Base-by-base conservation (phyloP, 208 protist species). In the Leishmania major region DNA sequence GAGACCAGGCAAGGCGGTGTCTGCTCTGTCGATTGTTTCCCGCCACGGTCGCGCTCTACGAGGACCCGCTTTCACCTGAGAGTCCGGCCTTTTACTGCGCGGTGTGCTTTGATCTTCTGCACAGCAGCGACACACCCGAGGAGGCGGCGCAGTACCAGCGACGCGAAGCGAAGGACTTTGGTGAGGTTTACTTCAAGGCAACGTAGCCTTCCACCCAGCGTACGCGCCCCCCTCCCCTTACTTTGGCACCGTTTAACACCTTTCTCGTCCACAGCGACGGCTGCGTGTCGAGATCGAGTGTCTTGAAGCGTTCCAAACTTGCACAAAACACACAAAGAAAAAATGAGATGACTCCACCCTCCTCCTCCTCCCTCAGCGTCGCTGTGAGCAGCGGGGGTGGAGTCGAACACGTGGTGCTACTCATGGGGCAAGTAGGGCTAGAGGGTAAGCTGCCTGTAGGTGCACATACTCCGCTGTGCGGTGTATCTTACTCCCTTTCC, bases 31-130 rank as follows among this genome's bases (percentile, higher is more conserved):
- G 81, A 7, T 66, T 88, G 31, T 91, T 92, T 77, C 92, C 94
- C 17, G 79, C 94, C 3, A 96, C 92, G 8, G 78, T 97, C 37
- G 88, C 80, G 25, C 84, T 93, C 47, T 95, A 95, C 83, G 85
- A 87, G 72, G 84, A 97, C 79, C 77, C 87, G 59, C 75, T 94
- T 71, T 93, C 92, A 37, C 59, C 82, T 0, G 77, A 76, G 6
- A 87, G 76, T 35, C 89, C 91, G 17, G 75, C 89, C 8, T 78
- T 81, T 53, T 97, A 96, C 85, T 97, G 94, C 62, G 82, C 81
- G 45, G 84, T 89, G 43, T 97, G 94, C 79, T 95, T 89, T 85
- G 85, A 92, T 64, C 62, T 95, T 17, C 81, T 97, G 31, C 92
- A 96, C 84, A 80, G 87, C 28, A 28, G 79, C 25, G 89, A 92